These are phyloP conservation scores for Mycena haematopus DNA, from an alignment of 768 basidiomycete genomes.

Conservation along the genomic window DNA sequence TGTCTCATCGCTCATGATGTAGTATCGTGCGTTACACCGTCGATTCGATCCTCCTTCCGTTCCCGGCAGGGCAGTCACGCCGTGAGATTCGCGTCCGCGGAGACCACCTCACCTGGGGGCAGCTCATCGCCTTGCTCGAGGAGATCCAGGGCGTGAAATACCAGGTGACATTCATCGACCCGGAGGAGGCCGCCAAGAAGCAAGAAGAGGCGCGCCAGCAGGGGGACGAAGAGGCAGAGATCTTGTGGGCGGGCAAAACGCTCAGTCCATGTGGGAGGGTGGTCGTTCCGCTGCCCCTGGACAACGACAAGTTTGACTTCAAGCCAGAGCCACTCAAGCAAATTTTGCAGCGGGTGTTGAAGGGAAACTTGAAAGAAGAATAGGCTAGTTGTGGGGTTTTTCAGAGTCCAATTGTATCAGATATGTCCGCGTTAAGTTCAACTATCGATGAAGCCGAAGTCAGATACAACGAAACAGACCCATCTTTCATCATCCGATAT, in stretches of 20 bases:
- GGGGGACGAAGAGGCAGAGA: slow-evolving; percentile 10
- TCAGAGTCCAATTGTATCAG: too few relatives aligned
- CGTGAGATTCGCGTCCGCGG: slow-evolving; percentile 15
- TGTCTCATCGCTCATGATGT: not conserved
- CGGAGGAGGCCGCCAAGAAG: slow-evolving; percentile 5
- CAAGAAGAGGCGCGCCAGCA: slow-evolving; percentile 14
- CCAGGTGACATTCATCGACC: slow-evolving; percentile 1
- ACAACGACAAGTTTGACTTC: slow-evolving; percentile 17
- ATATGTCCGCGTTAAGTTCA: too few relatives aligned
- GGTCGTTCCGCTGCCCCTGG: slow-evolving; percentile 3
- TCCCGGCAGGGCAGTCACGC: not conserved
- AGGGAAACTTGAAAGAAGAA: not conserved
- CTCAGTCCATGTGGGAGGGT: not conserved
- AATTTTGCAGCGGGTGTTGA: not conserved
- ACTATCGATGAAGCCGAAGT: too few relatives aligned
- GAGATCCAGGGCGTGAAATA: slow-evolving; percentile 19
- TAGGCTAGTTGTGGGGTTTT: too few relatives aligned
- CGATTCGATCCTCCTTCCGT: slow-evolving; percentile 14
- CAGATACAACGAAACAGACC: too few relatives aligned
- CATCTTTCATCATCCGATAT: too few relatives aligned
- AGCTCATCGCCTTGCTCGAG: slow-evolving; percentile 11
- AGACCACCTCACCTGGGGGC: slow-evolving; percentile 7
- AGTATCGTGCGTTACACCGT: slow-evolving; percentile 21
- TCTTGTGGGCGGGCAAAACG: slow-evolving; percentile 11
- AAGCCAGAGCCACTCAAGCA: slow-evolving; percentile 7